Evolutionary conservation across 2,329 filamentous ascomycete species (phyloP).

Genomic region (Clonostachys rhizophaga): DNA sequence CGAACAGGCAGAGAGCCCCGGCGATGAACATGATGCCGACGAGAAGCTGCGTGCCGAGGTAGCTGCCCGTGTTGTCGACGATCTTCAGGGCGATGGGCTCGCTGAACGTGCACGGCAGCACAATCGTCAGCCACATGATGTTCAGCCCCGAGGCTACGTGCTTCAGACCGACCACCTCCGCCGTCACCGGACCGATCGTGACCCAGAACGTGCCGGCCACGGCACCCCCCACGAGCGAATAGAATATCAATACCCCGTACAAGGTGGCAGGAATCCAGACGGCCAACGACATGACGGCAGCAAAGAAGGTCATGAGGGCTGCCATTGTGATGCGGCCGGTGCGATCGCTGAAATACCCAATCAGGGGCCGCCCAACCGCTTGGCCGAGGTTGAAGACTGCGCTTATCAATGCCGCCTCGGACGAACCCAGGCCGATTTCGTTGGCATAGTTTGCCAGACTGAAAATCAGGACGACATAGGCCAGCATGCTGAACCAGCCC

Average conservation of each 20-base stretch:
- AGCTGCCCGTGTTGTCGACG: slow-evolving; percentile 34
- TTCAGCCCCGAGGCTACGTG: slow-evolving; percentile 64
- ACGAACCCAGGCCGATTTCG: slow-evolving; percentile 59
- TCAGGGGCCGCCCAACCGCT: slow-evolving; percentile 64
- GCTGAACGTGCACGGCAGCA: slow-evolving; percentile 65
- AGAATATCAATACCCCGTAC: slow-evolving; percentile 67
- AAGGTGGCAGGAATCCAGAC: slow-evolving; percentile 66
- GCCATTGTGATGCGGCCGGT: slow-evolving; percentile 73
- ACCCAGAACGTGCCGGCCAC: slow-evolving; percentile 71
- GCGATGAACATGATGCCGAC: slow-evolving; percentile 56
- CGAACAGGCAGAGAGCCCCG: slow-evolving; percentile 26
- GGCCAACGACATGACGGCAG: slow-evolving; percentile 60
- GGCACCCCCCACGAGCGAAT: slow-evolving; percentile 63
- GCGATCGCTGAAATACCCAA: slow-evolving; percentile 68
- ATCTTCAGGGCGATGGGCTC: slow-evolving; percentile 60
- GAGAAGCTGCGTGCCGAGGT: slow-evolving; percentile 52
- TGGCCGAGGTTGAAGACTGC: slow-evolving; percentile 67
- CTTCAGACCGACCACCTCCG: slow-evolving; percentile 69
- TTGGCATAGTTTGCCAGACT: slow-evolving; percentile 70
- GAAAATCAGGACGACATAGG: slow-evolving; percentile 74
- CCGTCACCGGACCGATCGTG: slow-evolving; percentile 63
- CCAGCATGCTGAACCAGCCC: slow-evolving; percentile 68
- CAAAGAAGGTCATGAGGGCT: slow-evolving; percentile 56
- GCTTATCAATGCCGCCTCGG: slow-evolving; percentile 66
- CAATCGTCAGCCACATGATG: slow-evolving; percentile 67